Evolutionary conservation across 176 grass and related monocot genomes (phyloP), one percentile per base, ranked within the genome.

Genomic region (Avena insularis): DNA sequence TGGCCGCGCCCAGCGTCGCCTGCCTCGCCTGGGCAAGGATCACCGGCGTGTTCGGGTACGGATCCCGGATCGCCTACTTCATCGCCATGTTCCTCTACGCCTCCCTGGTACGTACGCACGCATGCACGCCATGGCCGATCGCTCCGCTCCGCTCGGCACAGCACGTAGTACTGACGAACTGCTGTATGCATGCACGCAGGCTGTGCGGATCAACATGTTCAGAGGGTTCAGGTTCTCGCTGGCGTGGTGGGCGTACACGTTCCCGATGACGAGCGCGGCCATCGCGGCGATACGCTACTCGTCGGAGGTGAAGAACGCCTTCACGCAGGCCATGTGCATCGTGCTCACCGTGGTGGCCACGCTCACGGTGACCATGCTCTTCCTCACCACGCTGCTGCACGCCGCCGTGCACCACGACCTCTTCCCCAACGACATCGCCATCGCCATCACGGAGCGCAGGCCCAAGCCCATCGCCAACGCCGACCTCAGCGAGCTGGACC

Each of bases 211-310:
- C 67, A 98, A 98, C 73, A 85, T 98, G 78, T 98, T 98, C 82
- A 75, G 96, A 2, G 96, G 96, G 56, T 98, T 98, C 88, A 88
- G 90, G 78, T 98, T 98, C 86, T 94, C 96, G 8, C 84, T 98
- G 45, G 92, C 96, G 80, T 98, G 96, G 96, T 98, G 96, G 96
- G 96, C 92, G 9, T 98, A 98, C 79, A 98, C 96, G 64, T 96
- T 92, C 79, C 96, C 96, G 35, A 98, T 98, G 94, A 96, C 97
- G 1, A 90, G 94, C 66, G 97, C 93, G 10, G 89, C 97, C 3
- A 87, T 91, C 56, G 94, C 97, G 33, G 87, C 94, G 6, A 94
- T 96, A 53, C 83, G 90, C 2, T 98, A 98, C 89, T 88, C 94
- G 68, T 89, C 84, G 2, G 97, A 98, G 89, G 97, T 93, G 59